A percentile compares a stretch with the other conserved stretches of the same genome.
Evolutionary conservation across 2,329 filamentous ascomycete species (phyloP).

Genomic region (Teratosphaeriaceae sp.): DNA sequence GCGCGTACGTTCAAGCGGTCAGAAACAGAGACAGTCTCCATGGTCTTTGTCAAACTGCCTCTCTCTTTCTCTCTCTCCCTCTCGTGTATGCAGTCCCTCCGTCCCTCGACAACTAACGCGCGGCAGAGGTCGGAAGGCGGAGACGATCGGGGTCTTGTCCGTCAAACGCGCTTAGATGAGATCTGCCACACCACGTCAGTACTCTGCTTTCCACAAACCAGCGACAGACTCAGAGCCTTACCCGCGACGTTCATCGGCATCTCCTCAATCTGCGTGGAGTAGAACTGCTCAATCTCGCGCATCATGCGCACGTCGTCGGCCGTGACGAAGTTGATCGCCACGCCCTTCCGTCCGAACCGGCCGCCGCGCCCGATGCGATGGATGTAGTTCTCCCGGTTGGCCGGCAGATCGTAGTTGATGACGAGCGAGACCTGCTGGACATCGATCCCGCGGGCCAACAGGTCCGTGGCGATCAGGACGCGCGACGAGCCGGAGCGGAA

Average conservation of each 20-base stretch:
- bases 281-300: slow-evolving; percentile 99
- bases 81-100: no score
- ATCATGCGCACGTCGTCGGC: slow-evolving; percentile 99
- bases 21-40: no score
- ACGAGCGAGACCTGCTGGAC: slow-evolving; percentile 99
- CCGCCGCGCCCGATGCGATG: slow-evolving; percentile 99
- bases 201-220: background rate
- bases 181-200: slow-evolving; percentile 36
- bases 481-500: slow-evolving; percentile 98
- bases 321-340: slow-evolving; percentile 99
- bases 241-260: slow-evolving; percentile 92
- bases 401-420: slow-evolving; percentile 99
- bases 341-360: slow-evolving; percentile 99
- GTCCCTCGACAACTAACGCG: no score
- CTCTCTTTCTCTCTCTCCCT: no score
- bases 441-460: slow-evolving; percentile 98
- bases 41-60: no score
- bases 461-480: slow-evolving; percentile 96
- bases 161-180: slow-evolving; percentile 35
- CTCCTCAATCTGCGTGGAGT: slow-evolving; percentile 99
- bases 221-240: slow-evolving; percentile 33
- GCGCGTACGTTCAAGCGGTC: no score
- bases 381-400: slow-evolving; percentile 99
- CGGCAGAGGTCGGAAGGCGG: no score
- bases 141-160: background rate